Base-by-base conservation (phyloP, 2,329 filamentous ascomycete species). In the Grosmannia clavigera region DNA sequence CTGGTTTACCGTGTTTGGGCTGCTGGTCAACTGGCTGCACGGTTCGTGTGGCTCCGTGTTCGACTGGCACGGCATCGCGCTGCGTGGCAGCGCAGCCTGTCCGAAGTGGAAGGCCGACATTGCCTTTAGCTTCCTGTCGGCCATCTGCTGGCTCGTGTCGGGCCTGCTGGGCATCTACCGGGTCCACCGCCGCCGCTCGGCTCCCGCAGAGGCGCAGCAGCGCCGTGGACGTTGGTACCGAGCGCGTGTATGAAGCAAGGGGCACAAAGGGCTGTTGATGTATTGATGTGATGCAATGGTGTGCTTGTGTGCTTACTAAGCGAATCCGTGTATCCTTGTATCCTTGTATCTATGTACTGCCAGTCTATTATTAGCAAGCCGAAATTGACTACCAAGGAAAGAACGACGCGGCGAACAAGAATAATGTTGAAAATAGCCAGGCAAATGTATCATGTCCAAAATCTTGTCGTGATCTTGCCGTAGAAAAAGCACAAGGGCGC, bases 111-210 rank as follows among this genome's bases (percentile, higher is more conserved):
- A 87, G 73, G 82, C 88, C 50, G 77, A 82, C 63, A 80, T 88
- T 66, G 86, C 86, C 5, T 90, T 91, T 68, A 75, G 78, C 56
- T 91, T 91, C 73, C 72, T 90, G 59, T 85, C 84, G 2, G 85
- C 85, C 60, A 78, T 88, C 65, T 76, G 84, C 68, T 91, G 87
- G 87, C 78, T 90, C 50, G 80, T 76, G 14, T 87, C 83, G 55
- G 79, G 78, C 19, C 67, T 86, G 25, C 68, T 88, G 52, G 81
- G 78, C 54, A 68, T 81, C 65, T 75, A 80, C 68, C 82, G 79
- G 79, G 74, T 79, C 25, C 76, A 73, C 61, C 73, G 73, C 62
- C 74, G 70, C 61, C 73, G 72, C 29, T 66, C 69, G 43, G 53
- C 61, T 1, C 58, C 57, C 11, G 61, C 62, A 43, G 11, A 10